Conservation (phyloP, 2,329 filamentous ascomycete genomes). For the Aspergillus ustus region DNA sequence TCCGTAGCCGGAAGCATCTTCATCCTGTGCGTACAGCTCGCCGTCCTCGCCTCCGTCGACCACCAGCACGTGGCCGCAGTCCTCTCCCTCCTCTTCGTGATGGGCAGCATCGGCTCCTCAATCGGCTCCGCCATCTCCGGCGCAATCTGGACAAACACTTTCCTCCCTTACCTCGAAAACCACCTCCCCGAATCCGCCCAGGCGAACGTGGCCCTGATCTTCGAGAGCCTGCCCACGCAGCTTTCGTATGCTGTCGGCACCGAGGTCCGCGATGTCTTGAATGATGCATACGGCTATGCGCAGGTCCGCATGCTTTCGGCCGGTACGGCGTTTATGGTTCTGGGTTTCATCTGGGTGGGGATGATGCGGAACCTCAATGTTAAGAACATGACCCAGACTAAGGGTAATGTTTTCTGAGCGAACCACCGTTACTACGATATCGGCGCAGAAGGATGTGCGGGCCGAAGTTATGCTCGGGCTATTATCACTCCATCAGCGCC, state of each 20-base stretch:
- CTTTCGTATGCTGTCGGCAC: constrained; percentile 44
- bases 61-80: constrained; percentile 63
- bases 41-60: constrained; percentile 57
- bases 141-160: constrained; percentile 65
- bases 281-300: constrained; percentile 62
- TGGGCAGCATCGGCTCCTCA: constrained; percentile 58
- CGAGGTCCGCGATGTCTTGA: constrained; percentile 59
- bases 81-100: constrained; percentile 60
- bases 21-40: constrained; percentile 60
- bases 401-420: constrained; percentile 57
- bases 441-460: no score
- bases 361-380: constrained; percentile 58
- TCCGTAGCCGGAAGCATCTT: constrained; percentile 60
- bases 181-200: constrained; percentile 7
- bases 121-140: constrained; percentile 60
- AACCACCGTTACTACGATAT: background rate
- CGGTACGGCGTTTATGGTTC: constrained; percentile 49
- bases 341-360: constrained; percentile 51
- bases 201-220: constrained; percentile 15
- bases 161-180: constrained; percentile 48
- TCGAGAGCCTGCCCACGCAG: constrained; percentile 17
- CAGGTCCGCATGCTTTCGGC: constrained; percentile 59
- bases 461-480: no score
- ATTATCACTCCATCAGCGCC: no score
- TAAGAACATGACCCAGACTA: constrained; percentile 54